These are phyloP conservation scores for Paraphaeosphaeria sporulosa DNA, from an alignment of 2,329 filamentous ascomycete species.

Conservation along the genomic window DNA sequence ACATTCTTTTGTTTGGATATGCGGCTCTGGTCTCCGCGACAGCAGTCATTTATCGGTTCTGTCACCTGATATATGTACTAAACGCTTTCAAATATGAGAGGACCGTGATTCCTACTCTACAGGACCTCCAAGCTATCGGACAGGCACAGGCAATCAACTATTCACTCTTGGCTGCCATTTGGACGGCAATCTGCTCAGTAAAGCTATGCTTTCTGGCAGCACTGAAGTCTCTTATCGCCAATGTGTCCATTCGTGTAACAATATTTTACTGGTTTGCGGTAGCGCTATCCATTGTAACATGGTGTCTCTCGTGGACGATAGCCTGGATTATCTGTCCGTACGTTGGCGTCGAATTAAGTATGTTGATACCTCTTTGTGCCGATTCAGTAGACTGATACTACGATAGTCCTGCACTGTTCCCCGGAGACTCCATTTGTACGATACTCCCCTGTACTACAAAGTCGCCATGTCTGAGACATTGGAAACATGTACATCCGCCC, in stretches of 20 bases:
- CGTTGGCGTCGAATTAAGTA: not conserved
- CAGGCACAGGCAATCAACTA: conserved; percentile 7
- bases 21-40: conserved; percentile 1
- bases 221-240: conserved; percentile 9
- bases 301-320: conserved; percentile 1
- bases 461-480: no score
- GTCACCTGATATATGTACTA: conserved; percentile 6
- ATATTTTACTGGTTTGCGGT: conserved; percentile 11
- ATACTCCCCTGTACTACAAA: no score
- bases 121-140: conserved; percentile 6
- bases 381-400: not conserved
- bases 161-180: not conserved
- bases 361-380: not conserved
- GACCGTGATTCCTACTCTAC: not conserved
- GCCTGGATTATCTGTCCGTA: conserved; percentile 9
- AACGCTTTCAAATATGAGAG: conserved; percentile 9
- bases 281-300: not conserved
- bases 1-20: conserved; percentile 10
- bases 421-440: conserved; percentile 6
- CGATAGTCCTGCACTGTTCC: conserved; percentile 7
- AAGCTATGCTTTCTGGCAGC: conserved; percentile 14
- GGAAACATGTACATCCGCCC: no score
- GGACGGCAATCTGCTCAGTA: conserved; percentile 9
- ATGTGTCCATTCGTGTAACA: conserved; percentile 3
- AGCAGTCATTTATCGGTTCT: conserved; percentile 7